Evolutionary conservation across 805 yeast genomes (phyloP).

Genomic region (Blastobotrys americana): DNA sequence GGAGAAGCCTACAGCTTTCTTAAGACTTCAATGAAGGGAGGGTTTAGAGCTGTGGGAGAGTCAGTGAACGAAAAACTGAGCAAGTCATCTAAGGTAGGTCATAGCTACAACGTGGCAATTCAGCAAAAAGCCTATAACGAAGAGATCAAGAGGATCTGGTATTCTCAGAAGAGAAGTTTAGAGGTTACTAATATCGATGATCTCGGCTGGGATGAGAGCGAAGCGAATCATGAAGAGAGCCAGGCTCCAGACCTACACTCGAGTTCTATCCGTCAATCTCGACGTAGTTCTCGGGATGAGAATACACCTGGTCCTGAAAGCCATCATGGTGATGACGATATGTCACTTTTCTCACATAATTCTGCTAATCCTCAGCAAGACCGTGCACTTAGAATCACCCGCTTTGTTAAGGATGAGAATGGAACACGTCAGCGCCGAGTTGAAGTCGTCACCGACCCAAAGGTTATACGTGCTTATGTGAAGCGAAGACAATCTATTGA

Average conservation of each 20-base stretch:
- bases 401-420: conserved; percentile 76
- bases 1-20: conserved; percentile 85
- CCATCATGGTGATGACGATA: conserved; percentile 35
- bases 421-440: conserved; percentile 77
- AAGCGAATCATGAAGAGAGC: conserved; percentile 6
- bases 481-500: conserved; percentile 61
- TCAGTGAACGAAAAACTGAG: conserved; percentile 34
- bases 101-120: conserved; percentile 69
- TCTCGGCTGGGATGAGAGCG: conserved; percentile 29
- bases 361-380: conserved; percentile 23
- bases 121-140: conserved; percentile 91
- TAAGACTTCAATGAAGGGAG: conserved; percentile 92
- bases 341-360: conserved; percentile 25
- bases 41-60: conserved; percentile 48
- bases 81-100: conserved; percentile 48
- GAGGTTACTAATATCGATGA: conserved; percentile 36
- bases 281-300: neutral
- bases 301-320: conserved; percentile 1
- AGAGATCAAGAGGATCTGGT: conserved; percentile 86
- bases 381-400: conserved; percentile 55
- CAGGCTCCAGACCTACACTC: neutral
- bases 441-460: conserved; percentile 75
- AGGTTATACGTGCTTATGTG: conserved; percentile 78
- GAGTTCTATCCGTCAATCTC: neutral
- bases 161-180: conserved; percentile 63